Percentiles rank a stretch among this genome's conserved stretches.
Conservation (phyloP, 768 basidiomycete species). For the Tricholoma sp. region DNA sequence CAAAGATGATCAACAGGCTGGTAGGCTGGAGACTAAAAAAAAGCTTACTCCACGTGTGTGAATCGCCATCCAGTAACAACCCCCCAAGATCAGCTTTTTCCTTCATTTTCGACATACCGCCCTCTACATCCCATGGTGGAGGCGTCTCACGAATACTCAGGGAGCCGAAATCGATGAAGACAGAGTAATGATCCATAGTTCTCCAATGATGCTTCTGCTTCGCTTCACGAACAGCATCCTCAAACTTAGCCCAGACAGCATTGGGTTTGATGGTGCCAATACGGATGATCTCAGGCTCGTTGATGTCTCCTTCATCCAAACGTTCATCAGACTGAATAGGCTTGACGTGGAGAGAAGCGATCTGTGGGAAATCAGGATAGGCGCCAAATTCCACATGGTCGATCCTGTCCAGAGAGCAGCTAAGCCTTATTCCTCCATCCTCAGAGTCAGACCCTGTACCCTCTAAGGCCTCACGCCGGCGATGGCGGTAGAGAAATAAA, state of each 20-base stretch:
- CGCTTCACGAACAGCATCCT: constrained; percentile 21
- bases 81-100: constrained; percentile 26
- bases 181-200: constrained; percentile 15
- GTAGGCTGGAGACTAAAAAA: not conserved
- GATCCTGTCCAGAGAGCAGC: constrained; percentile 40
- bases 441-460: constrained; percentile 21
- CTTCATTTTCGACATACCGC: constrained; percentile 14
- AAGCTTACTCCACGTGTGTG: constrained; percentile 30
- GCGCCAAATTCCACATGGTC: constrained; percentile 15
- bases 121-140: constrained; percentile 1
- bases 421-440: constrained; percentile 36
- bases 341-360: constrained; percentile 19
- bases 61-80: constrained; percentile 26
- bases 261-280: constrained; percentile 22
- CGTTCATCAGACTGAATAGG: constrained; percentile 8
- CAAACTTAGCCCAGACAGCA: constrained; percentile 23
- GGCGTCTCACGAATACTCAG: constrained; percentile 27
- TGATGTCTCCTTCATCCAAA: constrained; percentile 12
- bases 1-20: not conserved
- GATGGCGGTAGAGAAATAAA: constrained; percentile 40
- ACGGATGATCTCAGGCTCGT: constrained; percentile 23
- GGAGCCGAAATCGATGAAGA: constrained; percentile 39
- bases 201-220: constrained; percentile 18
- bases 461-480: constrained; percentile 29
- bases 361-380: constrained; percentile 21